Evolutionary conservation across 2,329 filamentous ascomycete genomes (phyloP).

Genomic region (Magnaporthiopsis incrustans): DNA sequence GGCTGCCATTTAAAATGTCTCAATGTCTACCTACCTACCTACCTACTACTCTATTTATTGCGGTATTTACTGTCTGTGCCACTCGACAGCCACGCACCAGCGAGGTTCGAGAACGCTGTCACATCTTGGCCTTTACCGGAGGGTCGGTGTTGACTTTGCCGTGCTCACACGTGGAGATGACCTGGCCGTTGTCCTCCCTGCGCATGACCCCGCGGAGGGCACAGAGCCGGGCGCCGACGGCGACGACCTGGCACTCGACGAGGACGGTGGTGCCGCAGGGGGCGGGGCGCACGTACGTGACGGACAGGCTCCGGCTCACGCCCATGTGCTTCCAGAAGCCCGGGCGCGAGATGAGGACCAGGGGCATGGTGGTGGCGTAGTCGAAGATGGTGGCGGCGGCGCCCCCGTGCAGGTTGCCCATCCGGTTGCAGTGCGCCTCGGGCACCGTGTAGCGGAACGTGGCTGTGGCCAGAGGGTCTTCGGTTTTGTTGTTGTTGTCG

Average conservation of each 20-base stretch:
- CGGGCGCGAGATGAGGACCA: slow-evolving; percentile 46
- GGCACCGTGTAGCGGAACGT: slow-evolving; percentile 40
- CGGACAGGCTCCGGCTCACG: slow-evolving; percentile 56
- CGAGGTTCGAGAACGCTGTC: neutral
- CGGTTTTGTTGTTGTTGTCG: slow-evolving; percentile 5
- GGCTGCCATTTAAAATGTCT: too few relatives aligned
- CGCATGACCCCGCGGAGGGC: slow-evolving; percentile 47
- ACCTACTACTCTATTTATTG: too few relatives aligned
- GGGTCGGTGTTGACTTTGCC: slow-evolving; percentile 56
- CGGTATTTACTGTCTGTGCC: too few relatives aligned
- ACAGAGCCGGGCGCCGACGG: slow-evolving; percentile 46
- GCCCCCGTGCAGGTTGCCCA: slow-evolving; percentile 52
- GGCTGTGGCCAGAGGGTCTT: neutral
- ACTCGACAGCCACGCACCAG: too few relatives aligned
- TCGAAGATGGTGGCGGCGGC: slow-evolving; percentile 62
- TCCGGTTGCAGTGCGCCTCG: slow-evolving; percentile 42
- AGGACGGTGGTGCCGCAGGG: slow-evolving; percentile 41
- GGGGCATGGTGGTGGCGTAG: slow-evolving; percentile 50
- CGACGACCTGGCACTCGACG: slow-evolving; percentile 49
- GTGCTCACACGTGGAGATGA: slow-evolving; percentile 55
- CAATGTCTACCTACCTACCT: too few relatives aligned
- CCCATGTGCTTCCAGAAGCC: slow-evolving; percentile 56
- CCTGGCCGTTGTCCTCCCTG: slow-evolving; percentile 39
- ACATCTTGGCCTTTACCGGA: neutral
- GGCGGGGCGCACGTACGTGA: slow-evolving; percentile 59